A percentile compares a stretch with the other conserved stretches of the same genome.
phyloP scores from a whole-genome alignment of 805 yeast genomes.

The Candida pini region DNA sequence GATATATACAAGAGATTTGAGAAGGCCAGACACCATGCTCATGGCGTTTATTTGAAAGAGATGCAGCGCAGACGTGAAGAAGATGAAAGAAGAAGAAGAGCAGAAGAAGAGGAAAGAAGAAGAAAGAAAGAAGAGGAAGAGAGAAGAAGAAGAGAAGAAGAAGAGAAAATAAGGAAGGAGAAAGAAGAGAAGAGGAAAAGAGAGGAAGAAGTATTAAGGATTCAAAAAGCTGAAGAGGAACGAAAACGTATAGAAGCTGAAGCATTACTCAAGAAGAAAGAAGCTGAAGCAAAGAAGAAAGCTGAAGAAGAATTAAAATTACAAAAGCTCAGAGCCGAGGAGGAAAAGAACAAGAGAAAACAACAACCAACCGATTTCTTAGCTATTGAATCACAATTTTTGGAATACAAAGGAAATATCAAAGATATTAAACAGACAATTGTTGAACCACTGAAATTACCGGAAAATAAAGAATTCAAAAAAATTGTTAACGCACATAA shows the following conservation, averaged over 20 bases:
- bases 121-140: slow-evolving; percentile 18
- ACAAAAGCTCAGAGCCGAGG: slow-evolving; percentile 17
- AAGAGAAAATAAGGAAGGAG: slow-evolving; percentile 17
- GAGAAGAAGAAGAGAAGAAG: slow-evolving; percentile 18
- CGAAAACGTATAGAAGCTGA: slow-evolving; percentile 11
- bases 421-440: slow-evolving; percentile 54
- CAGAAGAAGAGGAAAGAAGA: slow-evolving; percentile 20
- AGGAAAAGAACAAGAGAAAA: slow-evolving; percentile 5
- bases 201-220: slow-evolving; percentile 5
- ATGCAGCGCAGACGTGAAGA: slow-evolving; percentile 14
- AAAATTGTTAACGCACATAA: slow-evolving; percentile 55
- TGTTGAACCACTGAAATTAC: slow-evolving; percentile 46
- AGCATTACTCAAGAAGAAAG: slow-evolving; percentile 17
- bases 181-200: slow-evolving; percentile 4
- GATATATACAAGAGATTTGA: slow-evolving; percentile 14
- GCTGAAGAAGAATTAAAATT: slow-evolving; percentile 18
- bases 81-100: slow-evolving; percentile 11
- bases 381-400: slow-evolving; percentile 38
- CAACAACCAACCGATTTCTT: slow-evolving; percentile 30
- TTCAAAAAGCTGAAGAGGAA: slow-evolving; percentile 17
- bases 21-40: too few species aligned
- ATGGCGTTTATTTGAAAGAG: too few species aligned
- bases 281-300: slow-evolving; percentile 18
- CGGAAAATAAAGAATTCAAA: slow-evolving; percentile 33
- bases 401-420: slow-evolving; percentile 46